Percentiles rank a stretch among this genome's conserved stretches.
Conservation (phyloP, 495 filamentous ascomycete species). For the Penicillium parvum region DNA sequence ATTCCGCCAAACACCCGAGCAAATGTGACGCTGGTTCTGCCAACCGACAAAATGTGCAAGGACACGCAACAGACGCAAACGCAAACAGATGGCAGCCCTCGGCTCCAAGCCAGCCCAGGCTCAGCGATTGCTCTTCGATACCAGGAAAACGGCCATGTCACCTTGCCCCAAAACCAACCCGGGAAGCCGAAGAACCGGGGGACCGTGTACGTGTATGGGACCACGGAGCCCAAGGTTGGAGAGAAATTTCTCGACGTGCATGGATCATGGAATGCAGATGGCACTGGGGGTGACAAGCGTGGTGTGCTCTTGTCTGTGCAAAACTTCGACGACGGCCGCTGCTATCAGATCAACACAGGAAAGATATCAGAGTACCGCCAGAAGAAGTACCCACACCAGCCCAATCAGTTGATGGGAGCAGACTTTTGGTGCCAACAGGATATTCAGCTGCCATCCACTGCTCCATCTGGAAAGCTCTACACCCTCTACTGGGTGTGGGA, state of each 20-base stretch:
- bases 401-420: constrained; percentile 41
- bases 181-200: constrained; percentile 67
- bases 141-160: constrained; percentile 86
- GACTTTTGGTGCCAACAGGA: constrained; percentile 76
- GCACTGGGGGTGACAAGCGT: constrained; percentile 68
- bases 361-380: constrained; percentile 54
- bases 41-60: constrained; percentile 50
- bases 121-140: constrained; percentile 68
- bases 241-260: constrained; percentile 68
- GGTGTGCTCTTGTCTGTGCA: constrained; percentile 68
- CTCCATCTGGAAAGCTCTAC: constrained; percentile 49
- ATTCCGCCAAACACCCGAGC: constrained; percentile 46
- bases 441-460: constrained; percentile 59
- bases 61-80: constrained; percentile 46
- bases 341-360: constrained; percentile 62
- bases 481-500: constrained; percentile 94
- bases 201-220: constrained; percentile 79
- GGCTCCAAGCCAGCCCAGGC: constrained; percentile 63
- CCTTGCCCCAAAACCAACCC: constrained; percentile 51
- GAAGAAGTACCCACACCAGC: constrained; percentile 41
- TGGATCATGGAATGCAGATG: constrained; percentile 67
- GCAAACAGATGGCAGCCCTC: constrained; percentile 53
- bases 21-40: constrained; percentile 22
- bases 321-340: constrained; percentile 79
- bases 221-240: constrained; percentile 54